Evolutionary conservation across 1,284 basidiomycete species (phyloP), one percentile per base, ranked within the genome.

Genomic region (Mycosarcoma mackinlayi): DNA sequence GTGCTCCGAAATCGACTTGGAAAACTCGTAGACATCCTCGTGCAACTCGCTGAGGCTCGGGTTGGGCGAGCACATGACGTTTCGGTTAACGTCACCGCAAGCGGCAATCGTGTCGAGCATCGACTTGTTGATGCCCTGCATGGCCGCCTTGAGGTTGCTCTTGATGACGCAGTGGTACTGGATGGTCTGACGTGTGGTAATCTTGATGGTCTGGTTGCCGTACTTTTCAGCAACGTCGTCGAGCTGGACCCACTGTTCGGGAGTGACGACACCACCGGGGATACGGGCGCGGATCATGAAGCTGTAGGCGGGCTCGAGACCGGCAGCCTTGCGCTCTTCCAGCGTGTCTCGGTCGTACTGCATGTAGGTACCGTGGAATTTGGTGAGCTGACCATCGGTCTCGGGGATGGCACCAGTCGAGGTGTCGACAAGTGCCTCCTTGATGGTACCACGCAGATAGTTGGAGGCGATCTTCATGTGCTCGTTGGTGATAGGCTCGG

Each of bases 161-260:
- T 99, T 99, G 86, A 98, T 91, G 75, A 99, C 91, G 66, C 95
- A 95, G 84, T 99, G 95, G 88, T 97, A 98, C 85, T 99, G 95
- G 89, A 98, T 98, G n/a, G 96, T 98, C 85, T 94, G 90, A 66
- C 95, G 87, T 25, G 96, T 99, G 47, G 95, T 98, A 77, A 99
- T 90, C 87, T 98, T 98, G 86, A 98, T 91, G 14, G 94, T 94
- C 56, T 91, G 89, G 78, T 90, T 92, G 25, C 93, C 95, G 84
- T 95, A 93, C 84, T 94, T 91, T 81, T 97, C 94, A 57, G 94
- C 89, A 72, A 99, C 97, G 73, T 90, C 89, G 85, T 98, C 93
- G 88, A 99, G 92, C 78, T 91, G 88, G 54, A 95, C 85, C 96
- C 96, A 98, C 85, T 99, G 95, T 56, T 89, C 85, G 10, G 95